Evolutionary conservation across 2,329 filamentous ascomycete genomes (phyloP).

Genomic region (Stachybotrys echinatus): DNA sequence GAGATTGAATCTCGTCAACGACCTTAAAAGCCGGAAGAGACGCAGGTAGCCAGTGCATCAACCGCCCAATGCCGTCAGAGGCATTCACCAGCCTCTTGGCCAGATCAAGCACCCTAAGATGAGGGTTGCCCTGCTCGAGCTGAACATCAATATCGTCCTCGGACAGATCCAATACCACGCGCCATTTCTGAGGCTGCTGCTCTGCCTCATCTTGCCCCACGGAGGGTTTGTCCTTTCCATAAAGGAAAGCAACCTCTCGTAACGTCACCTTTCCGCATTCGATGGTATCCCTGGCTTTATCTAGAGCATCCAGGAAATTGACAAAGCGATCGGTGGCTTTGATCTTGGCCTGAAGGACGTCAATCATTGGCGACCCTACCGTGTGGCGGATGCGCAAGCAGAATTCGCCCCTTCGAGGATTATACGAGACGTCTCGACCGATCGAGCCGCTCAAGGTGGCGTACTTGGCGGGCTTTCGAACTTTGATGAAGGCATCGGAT

Average conservation of each 20-base stretch:
- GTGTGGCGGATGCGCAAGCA: slow-evolving; percentile 53
- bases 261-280: slow-evolving; percentile 56
- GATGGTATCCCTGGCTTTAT: slow-evolving; percentile 48
- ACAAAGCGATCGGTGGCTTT: slow-evolving; percentile 66
- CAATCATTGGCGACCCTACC: slow-evolving; percentile 54
- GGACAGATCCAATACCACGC: slow-evolving; percentile 54
- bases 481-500: slow-evolving; percentile 49
- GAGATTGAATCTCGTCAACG: slow-evolving; percentile 54
- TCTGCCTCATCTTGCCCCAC: background rate
- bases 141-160: slow-evolving; percentile 49
- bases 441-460: slow-evolving; percentile 47
- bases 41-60: slow-evolving; percentile 48
- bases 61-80: slow-evolving; percentile 43
- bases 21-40: slow-evolving; percentile 62
- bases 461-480: slow-evolving; percentile 49
- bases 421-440: slow-evolving; percentile 59
- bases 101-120: slow-evolving; percentile 56
- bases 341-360: slow-evolving; percentile 53
- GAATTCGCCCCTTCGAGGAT: slow-evolving; percentile 55
- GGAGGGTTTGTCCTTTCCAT: slow-evolving; percentile 33
- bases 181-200: slow-evolving; percentile 31
- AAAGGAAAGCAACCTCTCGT: slow-evolving; percentile 62
- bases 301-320: slow-evolving; percentile 62
- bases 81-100: slow-evolving; percentile 55
- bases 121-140: slow-evolving; percentile 60